These are phyloP conservation scores for Dipteronia dyeriana DNA, from an alignment of 345 rosid species.

Conservation along the genomic window DNA sequence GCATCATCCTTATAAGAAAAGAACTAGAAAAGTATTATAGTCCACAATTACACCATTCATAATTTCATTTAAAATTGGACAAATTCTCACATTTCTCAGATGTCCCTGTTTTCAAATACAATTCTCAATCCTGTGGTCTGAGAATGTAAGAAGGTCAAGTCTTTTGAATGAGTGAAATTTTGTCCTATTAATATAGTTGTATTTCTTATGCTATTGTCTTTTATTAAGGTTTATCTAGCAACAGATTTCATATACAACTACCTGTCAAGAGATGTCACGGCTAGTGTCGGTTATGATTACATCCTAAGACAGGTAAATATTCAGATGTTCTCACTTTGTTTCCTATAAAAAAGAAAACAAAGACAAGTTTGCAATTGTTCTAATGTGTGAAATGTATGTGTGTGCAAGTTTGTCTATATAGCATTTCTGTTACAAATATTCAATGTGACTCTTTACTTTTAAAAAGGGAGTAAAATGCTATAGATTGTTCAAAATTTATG, in stretches of 20 bases:
- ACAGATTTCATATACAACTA: conserved; percentile 88
- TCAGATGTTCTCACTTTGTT: background rate
- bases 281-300: conserved; percentile 96
- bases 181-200: background rate
- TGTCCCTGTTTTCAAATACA: too few species aligned
- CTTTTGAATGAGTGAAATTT: background rate
- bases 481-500: too few species aligned
- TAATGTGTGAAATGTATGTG: too few species aligned
- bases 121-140: conserved; percentile 10
- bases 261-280: conserved; percentile 80
- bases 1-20: background rate
- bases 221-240: conserved; percentile 78
- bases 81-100: too few species aligned
- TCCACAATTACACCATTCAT: too few species aligned
- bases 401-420: too few species aligned
- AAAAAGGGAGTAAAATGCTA: too few species aligned
- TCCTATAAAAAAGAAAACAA: background rate
- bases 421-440: too few species aligned
- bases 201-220: conserved; percentile 17
- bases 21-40: too few species aligned
- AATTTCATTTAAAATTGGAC: too few species aligned
- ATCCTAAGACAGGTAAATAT: conserved; percentile 85
- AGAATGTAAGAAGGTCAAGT: conserved; percentile 59
- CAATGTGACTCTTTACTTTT: too few species aligned
- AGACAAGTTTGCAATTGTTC: too few species aligned